phyloP scores from a whole-genome alignment of 768 basidiomycete genomes.

The Termitomyces sp. region DNA sequence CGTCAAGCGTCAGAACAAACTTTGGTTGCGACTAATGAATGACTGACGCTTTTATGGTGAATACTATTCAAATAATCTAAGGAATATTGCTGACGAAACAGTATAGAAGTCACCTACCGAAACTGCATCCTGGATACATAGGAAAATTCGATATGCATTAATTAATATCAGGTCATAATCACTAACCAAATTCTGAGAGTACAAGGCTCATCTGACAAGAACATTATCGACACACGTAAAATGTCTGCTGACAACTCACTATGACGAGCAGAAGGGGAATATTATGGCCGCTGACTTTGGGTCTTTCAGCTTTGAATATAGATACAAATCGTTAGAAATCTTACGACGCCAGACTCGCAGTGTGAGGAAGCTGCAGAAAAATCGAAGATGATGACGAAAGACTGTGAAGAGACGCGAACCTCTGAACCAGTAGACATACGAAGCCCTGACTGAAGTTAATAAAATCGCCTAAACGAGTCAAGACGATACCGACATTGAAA shows the following conservation, averaged over 20 bases:
- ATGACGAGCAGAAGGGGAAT: slow-evolving; percentile 36
- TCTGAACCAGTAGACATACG: slow-evolving; percentile 54
- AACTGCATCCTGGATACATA: slow-evolving; percentile 32
- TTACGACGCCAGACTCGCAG: slow-evolving; percentile 42
- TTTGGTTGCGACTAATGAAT: not conserved
- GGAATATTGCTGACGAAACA: not conserved
- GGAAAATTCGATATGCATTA: not conserved
- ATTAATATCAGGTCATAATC: not conserved
- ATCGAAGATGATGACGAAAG: not conserved
- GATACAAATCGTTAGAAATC: slow-evolving; percentile 12
- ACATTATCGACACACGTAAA: not conserved
- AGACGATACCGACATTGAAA: slow-evolving; percentile 40
- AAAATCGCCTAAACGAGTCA: not conserved
- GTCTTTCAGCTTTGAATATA: not conserved
- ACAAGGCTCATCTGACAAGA: slow-evolving; percentile 35
- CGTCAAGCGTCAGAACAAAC: not conserved
- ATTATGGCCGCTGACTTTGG: slow-evolving; percentile 48
- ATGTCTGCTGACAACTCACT: slow-evolving; percentile 25
- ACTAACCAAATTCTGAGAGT: slow-evolving; percentile 48
- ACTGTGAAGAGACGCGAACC: slow-evolving; percentile 23
- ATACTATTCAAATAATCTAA: slow-evolving; percentile 26
- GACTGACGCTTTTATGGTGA: slow-evolving; percentile 45
- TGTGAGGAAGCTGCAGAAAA: slow-evolving; percentile 33
- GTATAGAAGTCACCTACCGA: slow-evolving; percentile 29
- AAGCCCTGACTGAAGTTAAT: slow-evolving; percentile 34